phyloP scores from a whole-genome alignment of 148 eudicot species.

The Chenopodium quinoa region DNA sequence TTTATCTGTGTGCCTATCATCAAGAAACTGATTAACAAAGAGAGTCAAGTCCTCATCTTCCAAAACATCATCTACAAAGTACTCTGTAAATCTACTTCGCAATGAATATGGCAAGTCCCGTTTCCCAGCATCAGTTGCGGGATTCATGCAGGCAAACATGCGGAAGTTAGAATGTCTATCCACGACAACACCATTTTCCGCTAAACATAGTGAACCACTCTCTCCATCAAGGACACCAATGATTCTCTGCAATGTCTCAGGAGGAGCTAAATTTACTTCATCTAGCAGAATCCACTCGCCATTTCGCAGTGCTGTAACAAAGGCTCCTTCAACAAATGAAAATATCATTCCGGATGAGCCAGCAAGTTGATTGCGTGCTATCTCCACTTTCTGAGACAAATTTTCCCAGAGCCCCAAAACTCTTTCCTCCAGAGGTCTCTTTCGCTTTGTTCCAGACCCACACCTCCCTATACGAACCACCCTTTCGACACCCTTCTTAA shows the following conservation, averaged over 20 bases:
- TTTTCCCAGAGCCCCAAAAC: constrained; percentile 51
- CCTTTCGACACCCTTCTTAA: constrained; percentile 43
- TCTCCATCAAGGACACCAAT: constrained; percentile 93
- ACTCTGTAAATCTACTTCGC: constrained; percentile 85
- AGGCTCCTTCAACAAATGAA: constrained; percentile 95
- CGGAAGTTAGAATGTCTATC: constrained; percentile 74
- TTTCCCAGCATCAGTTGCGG: constrained; percentile 99
- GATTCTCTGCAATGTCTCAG: constrained; percentile 90
- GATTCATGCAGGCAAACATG: constrained; percentile 98
- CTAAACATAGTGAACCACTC: constrained; percentile 84
- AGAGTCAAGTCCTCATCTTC: constrained; percentile 71
- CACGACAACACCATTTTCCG: constrained; percentile 89
- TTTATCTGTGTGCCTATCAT: constrained; percentile 40
- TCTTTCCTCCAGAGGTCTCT: constrained; percentile 52
- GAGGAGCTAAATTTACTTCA: constrained; percentile 97
- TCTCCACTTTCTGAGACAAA: constrained; percentile 59
- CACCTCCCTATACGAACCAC: constrained; percentile 37
- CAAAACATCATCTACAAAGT: constrained; percentile 84
- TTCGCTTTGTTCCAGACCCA: constrained; percentile 60
- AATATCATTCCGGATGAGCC: constrained; percentile 83
- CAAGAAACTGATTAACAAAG: constrained; percentile 63
- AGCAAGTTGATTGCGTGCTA: constrained; percentile 56
- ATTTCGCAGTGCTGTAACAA: constrained; percentile 77
- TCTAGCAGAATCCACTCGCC: constrained; percentile 99
- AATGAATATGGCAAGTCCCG: constrained; percentile 80